phyloP scores from a whole-genome alignment of 2,329 filamentous ascomycete genomes.

The Fusarium buharicum region DNA sequence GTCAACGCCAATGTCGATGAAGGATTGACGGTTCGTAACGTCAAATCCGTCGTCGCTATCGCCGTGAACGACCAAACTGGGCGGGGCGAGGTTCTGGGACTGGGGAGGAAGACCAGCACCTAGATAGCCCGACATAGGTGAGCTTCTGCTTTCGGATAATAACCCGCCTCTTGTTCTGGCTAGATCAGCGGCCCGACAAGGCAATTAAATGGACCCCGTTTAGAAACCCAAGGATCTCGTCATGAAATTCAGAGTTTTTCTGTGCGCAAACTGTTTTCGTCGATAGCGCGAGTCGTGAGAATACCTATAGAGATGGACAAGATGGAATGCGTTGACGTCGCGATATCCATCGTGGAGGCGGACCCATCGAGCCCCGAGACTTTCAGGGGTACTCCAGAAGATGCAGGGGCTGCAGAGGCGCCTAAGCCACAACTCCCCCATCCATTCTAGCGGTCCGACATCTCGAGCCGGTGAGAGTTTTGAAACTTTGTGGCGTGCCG shows the following conservation, averaged over 20 bases:
- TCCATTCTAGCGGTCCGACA: slow-evolving; percentile 6
- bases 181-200: slow-evolving; percentile 14
- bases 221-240: slow-evolving; percentile 6
- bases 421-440: slow-evolving; percentile 32
- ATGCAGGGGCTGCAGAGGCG: slow-evolving; percentile 31
- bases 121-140: slow-evolving; percentile 39
- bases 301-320: slow-evolving; percentile 3
- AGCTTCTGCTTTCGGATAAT: slow-evolving; percentile 31
- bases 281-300: slow-evolving; percentile 26
- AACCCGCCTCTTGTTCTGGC: slow-evolving; percentile 28
- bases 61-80: slow-evolving; percentile 42
- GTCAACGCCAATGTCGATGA: slow-evolving; percentile 18
- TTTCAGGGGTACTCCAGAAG: slow-evolving; percentile 36
- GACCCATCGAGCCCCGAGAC: slow-evolving; percentile 4
- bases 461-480: background rate
- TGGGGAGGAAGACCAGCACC: slow-evolving; percentile 33
- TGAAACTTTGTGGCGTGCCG: slow-evolving; percentile 17
- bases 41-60: slow-evolving; percentile 34
- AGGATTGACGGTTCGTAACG: slow-evolving; percentile 6
- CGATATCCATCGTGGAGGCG: slow-evolving; percentile 30
- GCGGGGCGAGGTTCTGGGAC: slow-evolving; percentile 38
- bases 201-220: slow-evolving; percentile 1
- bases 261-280: slow-evolving; percentile 26
- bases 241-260: slow-evolving; percentile 19
- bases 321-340: slow-evolving; percentile 39